A percentile compares a stretch with the other conserved stretches of the same genome.
Conservation (phyloP, 1,139 yeast species). For the Debaryomycetaceae sp. region DNA sequence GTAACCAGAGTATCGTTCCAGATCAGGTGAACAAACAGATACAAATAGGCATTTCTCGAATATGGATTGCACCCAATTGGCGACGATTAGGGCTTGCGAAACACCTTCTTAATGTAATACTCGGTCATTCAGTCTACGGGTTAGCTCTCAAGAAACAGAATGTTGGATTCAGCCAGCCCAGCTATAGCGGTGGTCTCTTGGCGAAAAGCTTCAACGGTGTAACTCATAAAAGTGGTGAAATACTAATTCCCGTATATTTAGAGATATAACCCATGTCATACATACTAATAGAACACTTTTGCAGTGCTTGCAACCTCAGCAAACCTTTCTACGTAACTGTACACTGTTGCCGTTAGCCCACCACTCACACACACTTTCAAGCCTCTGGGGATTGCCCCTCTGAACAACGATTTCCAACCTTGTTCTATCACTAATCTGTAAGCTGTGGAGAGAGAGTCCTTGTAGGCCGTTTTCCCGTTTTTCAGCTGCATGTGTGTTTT, state of each 20-base stretch:
- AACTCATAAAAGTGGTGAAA: conserved; percentile 47
- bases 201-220: conserved; percentile 53
- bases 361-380: conserved; percentile 78
- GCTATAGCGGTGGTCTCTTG: conserved; percentile 55
- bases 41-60: conserved; percentile 58
- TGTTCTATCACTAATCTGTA: conserved; percentile 69
- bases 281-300: conserved; percentile 40
- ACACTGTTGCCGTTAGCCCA: conserved; percentile 70
- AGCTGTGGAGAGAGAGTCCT: conserved; percentile 70
- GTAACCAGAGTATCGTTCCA: conserved; percentile 34
- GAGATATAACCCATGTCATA: conserved; percentile 14
- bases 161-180: conserved; percentile 73
- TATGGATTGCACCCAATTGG: conserved; percentile 57
- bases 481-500: conserved; percentile 87
- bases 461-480: conserved; percentile 58
- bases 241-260: conserved; percentile 49
- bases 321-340: conserved; percentile 55
- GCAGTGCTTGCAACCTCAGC: conserved; percentile 48
- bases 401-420: conserved; percentile 63
- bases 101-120: conserved; percentile 39
- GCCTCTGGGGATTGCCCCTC: conserved; percentile 78
- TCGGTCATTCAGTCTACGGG: conserved; percentile 51
- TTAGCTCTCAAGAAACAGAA: conserved; percentile 34
- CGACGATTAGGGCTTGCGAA: conserved; percentile 51
- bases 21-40: conserved; percentile 25